A percentile compares a stretch with the other conserved stretches of the same genome.
Conservation (phyloP, 345 rosid genomes). For the Rhizophora apiculata region DNA sequence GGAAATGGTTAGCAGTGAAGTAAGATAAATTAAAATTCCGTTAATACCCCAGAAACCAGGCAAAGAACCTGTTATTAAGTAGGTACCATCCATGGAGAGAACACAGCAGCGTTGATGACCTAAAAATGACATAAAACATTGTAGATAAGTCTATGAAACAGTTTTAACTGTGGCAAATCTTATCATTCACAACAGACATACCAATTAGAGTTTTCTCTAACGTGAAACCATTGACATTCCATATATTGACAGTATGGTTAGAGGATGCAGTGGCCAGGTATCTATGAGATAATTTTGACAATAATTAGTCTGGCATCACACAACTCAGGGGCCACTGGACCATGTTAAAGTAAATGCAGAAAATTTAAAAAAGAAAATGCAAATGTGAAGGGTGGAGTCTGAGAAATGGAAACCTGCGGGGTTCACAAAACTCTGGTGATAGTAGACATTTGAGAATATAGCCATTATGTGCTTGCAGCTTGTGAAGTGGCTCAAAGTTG, state of each 20-base stretch:
- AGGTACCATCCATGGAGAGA: conserved; percentile 96
- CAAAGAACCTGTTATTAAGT: conserved; percentile 71
- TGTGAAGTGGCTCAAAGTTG: conserved; percentile 93
- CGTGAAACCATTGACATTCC: conserved; percentile 93
- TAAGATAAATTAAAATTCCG: no score
- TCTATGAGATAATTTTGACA: conserved; percentile 35
- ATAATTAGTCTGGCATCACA: conserved; percentile 1
- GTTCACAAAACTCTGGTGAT: conserved; percentile 79
- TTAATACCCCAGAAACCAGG: neutral
- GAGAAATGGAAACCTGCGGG: conserved; percentile 53
- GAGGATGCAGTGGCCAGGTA: conserved; percentile 95
- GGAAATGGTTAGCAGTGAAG: no score
- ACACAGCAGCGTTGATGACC: conserved; percentile 76
- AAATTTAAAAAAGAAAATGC: neutral
- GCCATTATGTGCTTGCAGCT: conserved; percentile 82
- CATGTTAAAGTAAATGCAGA: neutral
- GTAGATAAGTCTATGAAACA: neutral
- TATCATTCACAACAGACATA: conserved; percentile 9
- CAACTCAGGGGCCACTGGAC: neutral
- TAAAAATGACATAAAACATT: conserved; percentile 20
- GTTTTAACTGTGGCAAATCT: neutral
- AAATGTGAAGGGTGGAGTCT: neutral
- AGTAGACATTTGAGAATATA: conserved; percentile 92
- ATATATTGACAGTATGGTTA: conserved; percentile 88
- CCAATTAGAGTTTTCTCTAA: conserved; percentile 81